A percentile compares a stretch with the other conserved stretches of the same genome.
Conservation (phyloP, 306 rosid species). For the Quercus variabilis region DNA sequence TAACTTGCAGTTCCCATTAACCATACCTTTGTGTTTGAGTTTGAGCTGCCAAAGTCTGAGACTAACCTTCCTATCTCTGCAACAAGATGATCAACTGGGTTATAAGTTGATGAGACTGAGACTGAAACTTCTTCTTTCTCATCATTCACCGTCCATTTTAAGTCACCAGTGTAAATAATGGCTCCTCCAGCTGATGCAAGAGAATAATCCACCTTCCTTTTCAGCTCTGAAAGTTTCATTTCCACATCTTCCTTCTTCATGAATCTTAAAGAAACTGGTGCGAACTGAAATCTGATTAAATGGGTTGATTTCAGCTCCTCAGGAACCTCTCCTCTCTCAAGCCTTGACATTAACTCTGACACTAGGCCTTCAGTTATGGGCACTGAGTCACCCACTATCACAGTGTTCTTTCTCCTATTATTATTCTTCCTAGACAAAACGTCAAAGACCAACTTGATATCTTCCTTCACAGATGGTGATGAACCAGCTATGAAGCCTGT, state of each 20-base stretch:
- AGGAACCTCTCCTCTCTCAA: slow-evolving; percentile 70
- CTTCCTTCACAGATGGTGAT: slow-evolving; percentile 52
- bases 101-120: slow-evolving; percentile 24
- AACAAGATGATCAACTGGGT: slow-evolving; percentile 56
- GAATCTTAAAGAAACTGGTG: slow-evolving; percentile 48
- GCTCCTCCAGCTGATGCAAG: slow-evolving; percentile 39
- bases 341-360: slow-evolving; percentile 50
- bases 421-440: slow-evolving; percentile 46
- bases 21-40: slow-evolving; percentile 53
- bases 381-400: slow-evolving; percentile 67
- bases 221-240: slow-evolving; percentile 48
- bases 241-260: slow-evolving; percentile 75
- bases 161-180: slow-evolving; percentile 65
- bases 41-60: slow-evolving; percentile 29
- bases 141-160: slow-evolving; percentile 61
- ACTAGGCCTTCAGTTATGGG: slow-evolving; percentile 60
- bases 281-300: slow-evolving; percentile 48
- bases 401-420: slow-evolving; percentile 56
- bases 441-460: slow-evolving; percentile 59
- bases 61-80: slow-evolving; percentile 64
- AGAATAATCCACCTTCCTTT: slow-evolving; percentile 49
- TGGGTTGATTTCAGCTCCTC: slow-evolving; percentile 54
- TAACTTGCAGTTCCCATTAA: slow-evolving; percentile 72
- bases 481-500: background rate
- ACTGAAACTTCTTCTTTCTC: slow-evolving; percentile 29